These are phyloP conservation scores for Aspergillus fumigatus DNA, from an alignment of 2,329 filamentous ascomycete species.

Conservation along the genomic window DNA sequence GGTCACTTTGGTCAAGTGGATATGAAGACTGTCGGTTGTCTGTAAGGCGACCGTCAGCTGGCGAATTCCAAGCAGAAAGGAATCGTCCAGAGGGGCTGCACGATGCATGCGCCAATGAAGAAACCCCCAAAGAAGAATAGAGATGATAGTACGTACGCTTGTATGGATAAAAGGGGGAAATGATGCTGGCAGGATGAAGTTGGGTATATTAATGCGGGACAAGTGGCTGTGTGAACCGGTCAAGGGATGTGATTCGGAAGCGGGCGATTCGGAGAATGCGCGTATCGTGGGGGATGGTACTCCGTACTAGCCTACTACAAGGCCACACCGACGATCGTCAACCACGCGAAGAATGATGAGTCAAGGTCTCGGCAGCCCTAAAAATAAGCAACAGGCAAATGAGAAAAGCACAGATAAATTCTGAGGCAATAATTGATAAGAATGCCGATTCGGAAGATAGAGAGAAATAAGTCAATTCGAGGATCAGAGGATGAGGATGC, in stretches of 20 bases:
- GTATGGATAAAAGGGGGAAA: not conserved
- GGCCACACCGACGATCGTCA: slow-evolving; percentile 12
- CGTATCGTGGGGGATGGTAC: slow-evolving; percentile 13
- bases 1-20: not conserved
- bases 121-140: not conserved
- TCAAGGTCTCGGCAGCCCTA: slow-evolving; percentile 14
- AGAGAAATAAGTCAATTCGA: not conserved
- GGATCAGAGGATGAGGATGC: slow-evolving; percentile 9
- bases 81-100: not conserved
- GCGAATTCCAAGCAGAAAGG: not conserved
- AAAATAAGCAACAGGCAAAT: slow-evolving; percentile 1
- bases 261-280: slow-evolving; percentile 16
- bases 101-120: not conserved
- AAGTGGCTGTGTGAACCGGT: not conserved
- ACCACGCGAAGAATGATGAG: slow-evolving; percentile 11
- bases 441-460: slow-evolving; percentile 3
- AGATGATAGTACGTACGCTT: not conserved
- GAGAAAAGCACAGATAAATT: slow-evolving; percentile 1
- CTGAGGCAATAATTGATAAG: not conserved
- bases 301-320: slow-evolving; percentile 1
- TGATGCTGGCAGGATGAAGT: not conserved
- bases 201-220: not conserved
- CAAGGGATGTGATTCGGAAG: slow-evolving; percentile 10
- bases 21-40: not conserved
- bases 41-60: not conserved